Conservation (phyloP, 2,329 filamentous ascomycete genomes). For the Fusarium sulawesiense region DNA sequence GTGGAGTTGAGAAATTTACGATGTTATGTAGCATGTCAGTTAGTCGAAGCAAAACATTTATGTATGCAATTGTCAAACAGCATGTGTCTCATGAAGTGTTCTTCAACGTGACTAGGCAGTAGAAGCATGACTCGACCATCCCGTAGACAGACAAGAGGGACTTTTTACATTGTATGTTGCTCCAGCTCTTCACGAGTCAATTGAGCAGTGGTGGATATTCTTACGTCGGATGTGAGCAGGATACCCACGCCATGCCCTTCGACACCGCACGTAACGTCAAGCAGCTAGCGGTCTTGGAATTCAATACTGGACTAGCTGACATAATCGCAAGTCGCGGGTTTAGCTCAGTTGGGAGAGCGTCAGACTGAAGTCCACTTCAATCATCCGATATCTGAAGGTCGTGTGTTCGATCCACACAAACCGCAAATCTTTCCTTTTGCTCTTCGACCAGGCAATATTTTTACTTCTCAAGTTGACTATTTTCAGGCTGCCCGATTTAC, state of each 20-base stretch:
- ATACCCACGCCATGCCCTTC: not conserved
- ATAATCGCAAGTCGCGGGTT: constrained; percentile 9
- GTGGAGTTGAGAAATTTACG: rapidly evolving
- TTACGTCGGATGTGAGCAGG: rapidly evolving
- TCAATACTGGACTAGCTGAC: rapidly evolving
- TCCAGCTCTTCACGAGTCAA: rapidly evolving
- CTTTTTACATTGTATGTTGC: rapidly evolving
- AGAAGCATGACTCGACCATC: rapidly evolving
- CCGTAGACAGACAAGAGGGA: rapidly evolving
- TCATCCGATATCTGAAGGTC: constrained; percentile 29
- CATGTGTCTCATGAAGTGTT: not conserved
- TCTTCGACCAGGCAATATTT: not conserved
- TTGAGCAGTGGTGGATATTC: not conserved
- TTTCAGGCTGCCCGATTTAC: too few species aligned
- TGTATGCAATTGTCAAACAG: not conserved
- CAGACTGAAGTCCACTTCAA: constrained; percentile 34
- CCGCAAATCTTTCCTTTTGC: not conserved
- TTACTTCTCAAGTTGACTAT: too few species aligned
- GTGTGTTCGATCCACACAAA: constrained; percentile 36
- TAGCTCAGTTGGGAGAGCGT: constrained; percentile 38
- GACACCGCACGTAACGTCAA: rapidly evolving
- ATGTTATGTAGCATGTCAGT: not conserved
- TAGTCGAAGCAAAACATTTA: not conserved
- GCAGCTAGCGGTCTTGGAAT: rapidly evolving
- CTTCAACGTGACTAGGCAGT: too few species aligned